Percentiles rank a stretch among this genome's conserved stretches.
These are phyloP conservation scores for Omphalea diandra DNA, from an alignment of 441 rosid genomes.

Conservation along the genomic window DNA sequence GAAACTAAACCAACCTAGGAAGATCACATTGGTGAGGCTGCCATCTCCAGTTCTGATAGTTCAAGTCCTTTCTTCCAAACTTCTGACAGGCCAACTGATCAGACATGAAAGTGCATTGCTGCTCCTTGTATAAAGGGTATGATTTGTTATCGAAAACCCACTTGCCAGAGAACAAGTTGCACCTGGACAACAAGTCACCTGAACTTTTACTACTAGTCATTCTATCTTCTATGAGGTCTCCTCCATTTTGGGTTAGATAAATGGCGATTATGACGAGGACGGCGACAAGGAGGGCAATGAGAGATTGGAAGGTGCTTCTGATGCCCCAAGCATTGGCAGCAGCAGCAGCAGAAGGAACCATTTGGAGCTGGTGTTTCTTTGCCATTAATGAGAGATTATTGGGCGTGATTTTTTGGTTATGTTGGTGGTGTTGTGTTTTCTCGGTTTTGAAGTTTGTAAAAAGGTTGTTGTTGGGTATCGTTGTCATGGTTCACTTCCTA, in stretches of 20 bases:
- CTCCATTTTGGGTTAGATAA: constrained; percentile 39
- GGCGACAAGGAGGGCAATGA: constrained; percentile 60
- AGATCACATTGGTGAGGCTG: constrained; percentile 82
- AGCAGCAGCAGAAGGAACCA: constrained; percentile 19
- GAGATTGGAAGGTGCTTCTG: constrained; percentile 58
- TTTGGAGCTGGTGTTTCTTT: constrained; percentile 37
- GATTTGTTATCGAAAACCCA: constrained; percentile 82
- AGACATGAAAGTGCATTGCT: constrained; percentile 81
- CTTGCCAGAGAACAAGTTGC: constrained; percentile 76
- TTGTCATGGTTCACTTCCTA: constrained; percentile 18
- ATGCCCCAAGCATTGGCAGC: constrained; percentile 42
- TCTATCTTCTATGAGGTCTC: constrained; percentile 21
- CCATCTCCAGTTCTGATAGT: constrained; percentile 90
- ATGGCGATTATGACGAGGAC: constrained; percentile 40
- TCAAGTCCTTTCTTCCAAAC: constrained; percentile 81
- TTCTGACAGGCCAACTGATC: constrained; percentile 91
- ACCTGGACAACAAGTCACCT: constrained; percentile 28
- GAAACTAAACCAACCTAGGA: constrained; percentile 43
- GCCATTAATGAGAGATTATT: constrained; percentile 29
- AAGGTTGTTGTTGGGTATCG: constrained; percentile 46
- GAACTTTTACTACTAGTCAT: constrained; percentile 13
- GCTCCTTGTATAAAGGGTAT: constrained; percentile 74
- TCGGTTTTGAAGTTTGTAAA: constrained; percentile 31
- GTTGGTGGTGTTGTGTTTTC: constrained; percentile 16
- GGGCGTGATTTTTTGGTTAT: too few species aligned